phyloP scores from a whole-genome alignment of 1,139 yeast species.

The Nematodospora anomalae region DNA sequence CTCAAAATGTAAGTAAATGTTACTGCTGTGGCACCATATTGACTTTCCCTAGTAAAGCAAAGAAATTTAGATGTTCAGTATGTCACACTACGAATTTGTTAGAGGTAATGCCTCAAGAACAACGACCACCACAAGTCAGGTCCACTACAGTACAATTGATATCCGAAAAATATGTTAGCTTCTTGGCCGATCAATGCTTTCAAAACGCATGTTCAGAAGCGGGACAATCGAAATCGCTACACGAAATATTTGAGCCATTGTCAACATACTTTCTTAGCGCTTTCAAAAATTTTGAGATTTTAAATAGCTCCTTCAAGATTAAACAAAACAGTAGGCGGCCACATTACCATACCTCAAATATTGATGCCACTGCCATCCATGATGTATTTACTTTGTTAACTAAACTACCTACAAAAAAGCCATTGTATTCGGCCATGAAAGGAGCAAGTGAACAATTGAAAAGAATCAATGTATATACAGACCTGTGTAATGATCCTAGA shows the following conservation, averaged over 20 bases:
- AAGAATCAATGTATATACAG: conserved; percentile 36
- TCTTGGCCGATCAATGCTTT: conserved; percentile 32
- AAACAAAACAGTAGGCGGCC: conserved; percentile 21
- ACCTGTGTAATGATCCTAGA: conserved; percentile 32
- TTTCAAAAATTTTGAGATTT: conserved; percentile 39
- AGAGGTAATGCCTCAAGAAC: conserved; percentile 8
- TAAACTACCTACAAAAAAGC: conserved; percentile 58
- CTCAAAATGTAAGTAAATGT: conserved; percentile 28
- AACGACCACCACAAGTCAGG: background rate
- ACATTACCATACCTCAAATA: conserved; percentile 43
- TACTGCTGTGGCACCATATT: conserved; percentile 64
- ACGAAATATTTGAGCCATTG: conserved; percentile 50
- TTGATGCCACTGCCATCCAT: conserved; percentile 47
- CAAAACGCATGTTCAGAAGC: conserved; percentile 15
- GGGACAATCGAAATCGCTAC: conserved; percentile 20
- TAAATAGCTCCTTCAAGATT: conserved; percentile 52
- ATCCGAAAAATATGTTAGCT: conserved; percentile 27
- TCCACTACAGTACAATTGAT: conserved; percentile 20
- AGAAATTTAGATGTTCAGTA: conserved; percentile 56
- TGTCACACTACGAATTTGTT: conserved; percentile 53
- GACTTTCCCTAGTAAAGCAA: conserved; percentile 45
- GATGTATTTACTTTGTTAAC: conserved; percentile 43
- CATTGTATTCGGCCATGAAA: conserved; percentile 51
- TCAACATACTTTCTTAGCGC: conserved; percentile 41
- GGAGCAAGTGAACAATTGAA: conserved; percentile 51